Evolutionary conservation across 805 yeast genomes (phyloP), one percentile per base, ranked within the genome.

Genomic region (Maudiozyma barnettii): DNA sequence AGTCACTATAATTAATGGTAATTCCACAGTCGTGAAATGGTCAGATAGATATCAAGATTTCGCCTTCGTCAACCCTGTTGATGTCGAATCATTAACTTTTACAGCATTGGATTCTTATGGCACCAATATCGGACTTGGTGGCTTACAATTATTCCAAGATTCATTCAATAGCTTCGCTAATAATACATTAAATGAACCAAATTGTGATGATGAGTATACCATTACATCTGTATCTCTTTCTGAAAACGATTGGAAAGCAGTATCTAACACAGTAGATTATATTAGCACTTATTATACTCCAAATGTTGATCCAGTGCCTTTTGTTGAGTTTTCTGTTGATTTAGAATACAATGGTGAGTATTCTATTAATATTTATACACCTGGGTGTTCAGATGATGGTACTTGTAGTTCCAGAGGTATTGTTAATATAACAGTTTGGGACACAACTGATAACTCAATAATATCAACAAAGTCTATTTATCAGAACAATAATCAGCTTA

Each of bases 401-500:
- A 74, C 93, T 0, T 93, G 99, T 66, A 54, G 61, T 20, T 49
- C 67, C 19, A 75, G 99, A 60, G 91, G 95, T 10, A 74, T 78
- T 22, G 91, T 86, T 3, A 86, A 86, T 55, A 96, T 82, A 0
- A 75, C 95, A 0, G 69, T 90, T 1, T 49, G 56, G 52, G 77
- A 75, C 20, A 56, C 61, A 0, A 54, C 59, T 0, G 56, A 68
- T 14, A 66, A 66, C 4, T 48, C 73, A 1, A 55, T 81, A 3
- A 56, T 73, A 2, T 56, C 78, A 1, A 54, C 67, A 1, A 45
- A 33, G 5, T 53, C 73, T 39, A 69, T 91, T 20, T 88, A 79
- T 61, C 98, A 93, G 66, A 88, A 87, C 43, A 93, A 93, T 62
- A 70, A 78, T 33, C 75, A 78, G 47, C 75, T 81, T 43, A 93